Conservation (phyloP, 805 yeast species). For the Candida patagonica region DNA sequence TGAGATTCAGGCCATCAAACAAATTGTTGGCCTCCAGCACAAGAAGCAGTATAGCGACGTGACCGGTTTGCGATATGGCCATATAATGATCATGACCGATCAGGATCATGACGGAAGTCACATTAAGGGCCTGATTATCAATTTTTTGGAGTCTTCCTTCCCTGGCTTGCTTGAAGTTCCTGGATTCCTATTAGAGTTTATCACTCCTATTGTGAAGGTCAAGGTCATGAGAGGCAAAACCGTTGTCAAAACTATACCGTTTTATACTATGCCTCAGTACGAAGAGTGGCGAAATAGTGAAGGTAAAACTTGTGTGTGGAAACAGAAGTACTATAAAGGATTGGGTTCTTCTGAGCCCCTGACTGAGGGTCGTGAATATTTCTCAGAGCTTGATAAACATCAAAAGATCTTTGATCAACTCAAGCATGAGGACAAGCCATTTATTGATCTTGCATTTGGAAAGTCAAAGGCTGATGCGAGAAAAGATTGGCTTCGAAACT, state of each 20-base stretch:
- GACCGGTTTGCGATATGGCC: constrained; percentile 80
- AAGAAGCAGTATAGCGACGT: constrained; percentile 71
- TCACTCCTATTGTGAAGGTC: constrained; percentile 93
- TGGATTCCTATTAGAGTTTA: constrained; percentile 86
- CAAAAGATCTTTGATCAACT: constrained; percentile 76
- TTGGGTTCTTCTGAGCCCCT: constrained; percentile 90
- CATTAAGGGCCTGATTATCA: constrained; percentile 90
- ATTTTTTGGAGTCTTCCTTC: constrained; percentile 85
- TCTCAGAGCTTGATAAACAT: constrained; percentile 75
- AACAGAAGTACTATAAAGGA: constrained; percentile 95
- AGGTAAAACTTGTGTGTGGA: constrained; percentile 68
- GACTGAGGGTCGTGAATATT: constrained; percentile 80
- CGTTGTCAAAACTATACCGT: constrained; percentile 45
- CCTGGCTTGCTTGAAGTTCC: constrained; percentile 89
- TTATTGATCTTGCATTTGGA: constrained; percentile 87
- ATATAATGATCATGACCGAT: constrained; percentile 98
- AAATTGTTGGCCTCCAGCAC: constrained; percentile 92
- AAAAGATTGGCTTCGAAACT: constrained; percentile 92
- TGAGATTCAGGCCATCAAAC: constrained; percentile 90
- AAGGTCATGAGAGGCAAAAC: constrained; percentile 48
- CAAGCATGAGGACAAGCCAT: constrained; percentile 59
- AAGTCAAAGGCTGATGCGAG: constrained; percentile 95
- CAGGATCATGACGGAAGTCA: constrained; percentile 99
- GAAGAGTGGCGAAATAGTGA: constrained; percentile 86
- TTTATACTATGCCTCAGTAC: constrained; percentile 93